phyloP scores from a whole-genome alignment of 352 stramenopile species.

The Phytopythium aichiense region DNA sequence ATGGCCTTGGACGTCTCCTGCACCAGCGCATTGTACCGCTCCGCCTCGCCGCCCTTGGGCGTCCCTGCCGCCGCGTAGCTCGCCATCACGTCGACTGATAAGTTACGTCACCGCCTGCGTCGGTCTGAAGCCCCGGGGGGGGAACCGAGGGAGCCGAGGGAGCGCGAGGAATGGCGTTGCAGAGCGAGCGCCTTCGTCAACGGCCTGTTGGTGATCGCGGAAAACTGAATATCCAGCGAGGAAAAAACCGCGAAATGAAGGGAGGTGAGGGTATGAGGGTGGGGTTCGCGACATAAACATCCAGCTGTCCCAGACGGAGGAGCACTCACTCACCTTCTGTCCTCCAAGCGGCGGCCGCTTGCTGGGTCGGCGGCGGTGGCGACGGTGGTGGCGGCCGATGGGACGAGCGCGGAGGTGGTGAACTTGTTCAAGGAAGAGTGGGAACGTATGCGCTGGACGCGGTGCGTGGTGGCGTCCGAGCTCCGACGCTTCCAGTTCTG shows the following conservation, averaged over 20 bases:
- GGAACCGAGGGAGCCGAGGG: not conserved
- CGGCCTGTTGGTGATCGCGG: not conserved
- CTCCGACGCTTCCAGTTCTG: not conserved
- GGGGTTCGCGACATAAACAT: conserved; percentile 2
- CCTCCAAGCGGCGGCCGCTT: not conserved
- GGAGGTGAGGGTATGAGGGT: not conserved
- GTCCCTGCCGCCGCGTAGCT: conserved; percentile 54
- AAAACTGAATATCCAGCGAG: conserved; percentile 8
- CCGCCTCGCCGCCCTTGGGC: conserved; percentile 37
- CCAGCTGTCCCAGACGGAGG: not conserved
- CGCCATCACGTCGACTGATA: conserved; percentile 8
- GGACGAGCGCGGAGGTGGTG: no score
- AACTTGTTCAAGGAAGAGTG: no score
- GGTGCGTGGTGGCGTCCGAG: not conserved
- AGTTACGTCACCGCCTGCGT: not conserved
- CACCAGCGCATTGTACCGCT: conserved; percentile 49
- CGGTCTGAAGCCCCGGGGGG: not conserved
- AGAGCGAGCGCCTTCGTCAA: not conserved
- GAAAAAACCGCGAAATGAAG: not conserved
- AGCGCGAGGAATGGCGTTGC: not conserved
- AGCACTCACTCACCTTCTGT: not conserved
- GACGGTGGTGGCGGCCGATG: no score
- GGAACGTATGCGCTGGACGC: no score
- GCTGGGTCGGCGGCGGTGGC: not conserved
- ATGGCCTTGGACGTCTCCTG: conserved; percentile 61